These are phyloP conservation scores for Fragaria vesca DNA, from an alignment of 306 rosid species.

Conservation along the genomic window DNA sequence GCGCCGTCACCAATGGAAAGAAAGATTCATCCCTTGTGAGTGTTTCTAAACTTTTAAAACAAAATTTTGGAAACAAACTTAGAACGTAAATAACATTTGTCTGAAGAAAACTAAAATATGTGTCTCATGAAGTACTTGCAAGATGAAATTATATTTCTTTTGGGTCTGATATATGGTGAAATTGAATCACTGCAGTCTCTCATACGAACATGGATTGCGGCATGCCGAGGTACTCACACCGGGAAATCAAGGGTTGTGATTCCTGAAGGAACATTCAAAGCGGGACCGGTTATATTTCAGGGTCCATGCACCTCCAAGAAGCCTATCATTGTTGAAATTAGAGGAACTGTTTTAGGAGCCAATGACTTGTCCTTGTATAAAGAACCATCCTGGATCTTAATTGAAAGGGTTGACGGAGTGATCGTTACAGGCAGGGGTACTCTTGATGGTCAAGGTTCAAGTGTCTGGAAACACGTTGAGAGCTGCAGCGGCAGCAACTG, in stretches of 20 bases:
- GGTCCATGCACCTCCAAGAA: constrained; percentile 59
- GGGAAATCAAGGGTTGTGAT: constrained; percentile 44
- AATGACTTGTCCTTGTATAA: constrained; percentile 41
- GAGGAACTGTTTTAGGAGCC: constrained; percentile 51
- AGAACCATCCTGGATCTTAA: constrained; percentile 52
- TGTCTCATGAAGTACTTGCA: neutral
- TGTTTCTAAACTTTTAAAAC: neutral
- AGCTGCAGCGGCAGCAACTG: constrained; percentile 41
- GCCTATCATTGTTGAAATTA: constrained; percentile 55
- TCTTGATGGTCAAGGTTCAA: constrained; percentile 65
- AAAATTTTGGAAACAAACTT: neutral
- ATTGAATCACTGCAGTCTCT: constrained; percentile 46
- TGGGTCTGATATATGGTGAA: neutral
- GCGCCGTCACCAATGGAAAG: constrained; percentile 52
- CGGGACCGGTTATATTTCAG: constrained; percentile 43
- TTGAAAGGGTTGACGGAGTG: constrained; percentile 47
- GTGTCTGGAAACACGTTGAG: constrained; percentile 41
- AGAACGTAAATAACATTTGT: neutral
- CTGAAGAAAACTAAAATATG: neutral
- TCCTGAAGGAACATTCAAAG: constrained; percentile 51
- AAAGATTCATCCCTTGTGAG: constrained; percentile 31
- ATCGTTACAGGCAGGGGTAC: constrained; percentile 60
- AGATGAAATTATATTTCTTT: neutral
- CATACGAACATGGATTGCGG: constrained; percentile 59
- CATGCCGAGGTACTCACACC: constrained; percentile 32